Evolutionary conservation across 139 green algal species (phyloP), one percentile per base, ranked within the genome.

Genomic region (Volvox africanus): DNA sequence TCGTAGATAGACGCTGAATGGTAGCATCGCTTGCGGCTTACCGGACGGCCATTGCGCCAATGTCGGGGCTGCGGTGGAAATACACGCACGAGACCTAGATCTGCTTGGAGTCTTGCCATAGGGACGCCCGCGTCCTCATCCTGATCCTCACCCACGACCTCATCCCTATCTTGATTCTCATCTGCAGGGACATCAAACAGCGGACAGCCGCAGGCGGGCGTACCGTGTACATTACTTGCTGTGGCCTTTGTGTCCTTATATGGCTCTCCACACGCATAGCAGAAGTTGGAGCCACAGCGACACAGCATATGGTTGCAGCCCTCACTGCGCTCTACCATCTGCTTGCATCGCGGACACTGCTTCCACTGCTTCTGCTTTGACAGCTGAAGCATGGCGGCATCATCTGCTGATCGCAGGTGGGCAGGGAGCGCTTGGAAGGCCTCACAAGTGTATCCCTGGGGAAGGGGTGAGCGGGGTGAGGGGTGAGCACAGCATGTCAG

Each of bases 221-320:
- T 94, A 61, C 93, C 93, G 50, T 95, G 93, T 36, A 87, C 83
- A 61, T 95, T 95, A 44, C 92, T 24, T 0, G 80, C 69, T 20
- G 91, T 93, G 20, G 91, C 80, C 2, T n/a, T 19, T 3, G 13
- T 84, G 73, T 30, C 62, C 2, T 61, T 61, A 88, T 95, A 95
- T 19, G 73, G 65, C 20, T 30, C 55, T 32, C 94, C 94, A 80
- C 94, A 96, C 1, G 61, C 68, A 37, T 95, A 96, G 91, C 93
- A 96, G 87, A 96, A 95, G 37, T 61, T 14, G 19, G 67, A 17
- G 19, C 90, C 92, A 69, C 94, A 96, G 61, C 76, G 90, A 92
- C 94, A 96, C 22, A 21, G 26, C 90, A 96, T 92, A 80, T 95
- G 89, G 76, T 93, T 95, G 93, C 94, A 95, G 82, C 94, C 94